A percentile compares a stretch with the other conserved stretches of the same genome.
Evolutionary conservation across 768 basidiomycete genomes (phyloP).

Genomic region (Tylopilus cervinicoccineus): DNA sequence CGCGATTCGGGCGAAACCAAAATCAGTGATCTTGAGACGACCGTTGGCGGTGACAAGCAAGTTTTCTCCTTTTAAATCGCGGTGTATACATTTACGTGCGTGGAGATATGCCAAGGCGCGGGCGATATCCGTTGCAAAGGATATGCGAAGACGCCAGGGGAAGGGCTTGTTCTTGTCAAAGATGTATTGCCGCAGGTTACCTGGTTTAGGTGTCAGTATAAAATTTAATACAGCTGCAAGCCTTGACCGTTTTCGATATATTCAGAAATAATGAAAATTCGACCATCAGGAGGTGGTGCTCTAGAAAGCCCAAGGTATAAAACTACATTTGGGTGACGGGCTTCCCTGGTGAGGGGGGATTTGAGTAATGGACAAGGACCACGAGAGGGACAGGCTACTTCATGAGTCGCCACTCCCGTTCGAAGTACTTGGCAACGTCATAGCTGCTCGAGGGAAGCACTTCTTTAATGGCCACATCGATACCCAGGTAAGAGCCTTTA

Average conservation of each 20-base stretch:
- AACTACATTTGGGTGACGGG: slow-evolving; percentile 89
- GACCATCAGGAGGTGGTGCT: slow-evolving; percentile 70
- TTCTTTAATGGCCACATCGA: slow-evolving; percentile 96
- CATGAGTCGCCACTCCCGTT: slow-evolving; percentile 98
- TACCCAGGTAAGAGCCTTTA: slow-evolving; percentile 87
- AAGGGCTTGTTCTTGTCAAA: slow-evolving; percentile 79
- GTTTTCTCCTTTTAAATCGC: slow-evolving; percentile 97
- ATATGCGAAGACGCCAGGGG: slow-evolving; percentile 90
- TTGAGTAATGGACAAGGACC: slow-evolving; percentile 1
- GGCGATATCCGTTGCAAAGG: slow-evolving; percentile 92
- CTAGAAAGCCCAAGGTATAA: slow-evolving; percentile 88
- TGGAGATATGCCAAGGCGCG: slow-evolving; percentile 97
- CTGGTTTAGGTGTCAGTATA: slow-evolving; percentile 14
- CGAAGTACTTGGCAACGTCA: slow-evolving; percentile 96
- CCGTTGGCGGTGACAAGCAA: slow-evolving; percentile 93
- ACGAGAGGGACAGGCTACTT: slow-evolving; percentile 42
- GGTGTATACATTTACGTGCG: slow-evolving; percentile 84
- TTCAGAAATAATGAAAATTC: slow-evolving; percentile 94
- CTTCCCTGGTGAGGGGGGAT: slow-evolving; percentile 50
- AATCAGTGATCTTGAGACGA: slow-evolving; percentile 96
- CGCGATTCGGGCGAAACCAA: slow-evolving; percentile 94
- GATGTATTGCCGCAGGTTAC: slow-evolving; percentile 87
- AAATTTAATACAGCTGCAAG: not conserved
- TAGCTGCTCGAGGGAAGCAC: slow-evolving; percentile 89
- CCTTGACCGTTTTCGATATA: slow-evolving; percentile 76